Conservation (phyloP, 306 rosid genomes). For the Rosa lucieae region DNA sequence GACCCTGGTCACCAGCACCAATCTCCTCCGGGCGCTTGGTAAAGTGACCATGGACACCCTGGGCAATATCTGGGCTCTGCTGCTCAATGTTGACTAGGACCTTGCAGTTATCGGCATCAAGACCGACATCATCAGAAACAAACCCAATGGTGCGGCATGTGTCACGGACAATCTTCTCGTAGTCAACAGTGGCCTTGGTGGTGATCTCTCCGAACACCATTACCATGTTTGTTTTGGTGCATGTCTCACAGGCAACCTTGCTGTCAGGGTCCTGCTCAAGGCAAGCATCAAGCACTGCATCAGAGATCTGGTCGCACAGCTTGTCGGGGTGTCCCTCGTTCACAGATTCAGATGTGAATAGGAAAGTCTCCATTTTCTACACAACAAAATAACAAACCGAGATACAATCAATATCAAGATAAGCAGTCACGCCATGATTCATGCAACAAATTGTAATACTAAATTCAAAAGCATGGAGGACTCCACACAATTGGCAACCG, state of each 20-base stretch:
- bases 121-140: slow-evolving; percentile 90
- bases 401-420: slow-evolving; percentile 17
- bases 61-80: slow-evolving; percentile 99
- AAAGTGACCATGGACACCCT: slow-evolving; percentile 99
- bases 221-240: slow-evolving; percentile 99
- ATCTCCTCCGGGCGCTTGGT: slow-evolving; percentile 99
- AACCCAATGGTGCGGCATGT: slow-evolving; percentile 94
- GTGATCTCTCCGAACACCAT: slow-evolving; percentile 99
- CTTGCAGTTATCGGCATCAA: slow-evolving; percentile 98
- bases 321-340: slow-evolving; percentile 99
- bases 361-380: slow-evolving; percentile 86
- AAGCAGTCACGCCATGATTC: neutral
- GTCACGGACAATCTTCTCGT: slow-evolving; percentile 92
- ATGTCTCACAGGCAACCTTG: slow-evolving; percentile 99
- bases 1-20: slow-evolving; percentile 99
- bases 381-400: slow-evolving; percentile 21
- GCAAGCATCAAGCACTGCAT: slow-evolving; percentile 99
- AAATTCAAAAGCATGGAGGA: neutral
- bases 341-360: slow-evolving; percentile 93
- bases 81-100: slow-evolving; percentile 99
- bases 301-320: slow-evolving; percentile 99
- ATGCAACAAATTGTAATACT: neutral
- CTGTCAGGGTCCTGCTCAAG: slow-evolving; percentile 97
- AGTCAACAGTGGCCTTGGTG: slow-evolving; percentile 94
- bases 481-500: neutral